phyloP scores from a whole-genome alignment of 768 basidiomycete species.

The Phlegmacium glaucopus region DNA sequence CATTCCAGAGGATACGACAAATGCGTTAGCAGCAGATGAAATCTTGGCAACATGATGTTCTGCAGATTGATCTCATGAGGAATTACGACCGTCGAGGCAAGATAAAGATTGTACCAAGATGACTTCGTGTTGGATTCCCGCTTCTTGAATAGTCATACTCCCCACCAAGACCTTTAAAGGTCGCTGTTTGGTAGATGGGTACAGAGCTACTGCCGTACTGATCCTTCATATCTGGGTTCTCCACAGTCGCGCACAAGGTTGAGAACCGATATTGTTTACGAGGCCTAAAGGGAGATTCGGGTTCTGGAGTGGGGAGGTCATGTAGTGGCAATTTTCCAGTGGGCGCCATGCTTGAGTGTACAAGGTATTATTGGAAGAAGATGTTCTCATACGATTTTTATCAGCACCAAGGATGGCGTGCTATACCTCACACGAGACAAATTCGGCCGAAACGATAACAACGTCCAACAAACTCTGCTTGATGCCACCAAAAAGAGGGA shows the following conservation, averaged over 20 bases:
- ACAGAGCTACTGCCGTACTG: conserved; percentile 93
- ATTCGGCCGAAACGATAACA: conserved; percentile 18
- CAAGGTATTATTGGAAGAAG: conserved; percentile 1
- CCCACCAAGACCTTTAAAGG: conserved; percentile 91
- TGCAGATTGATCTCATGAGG: conserved; percentile 28
- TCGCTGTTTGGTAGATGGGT: conserved; percentile 97
- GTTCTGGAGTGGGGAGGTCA: conserved; percentile 78
- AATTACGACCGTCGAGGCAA: neutral
- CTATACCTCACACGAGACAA: conserved; percentile 12
- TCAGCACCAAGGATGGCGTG: conserved; percentile 31
- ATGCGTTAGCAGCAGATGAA: conserved; percentile 86
- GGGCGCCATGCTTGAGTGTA: conserved; percentile 26
- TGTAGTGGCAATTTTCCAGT: conserved; percentile 29
- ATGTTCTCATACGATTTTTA: conserved; percentile 3
- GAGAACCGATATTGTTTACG: conserved; percentile 84
- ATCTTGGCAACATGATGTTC: conserved; percentile 98
- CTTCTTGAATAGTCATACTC: conserved; percentile 93
- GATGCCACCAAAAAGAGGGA: conserved; percentile 48
- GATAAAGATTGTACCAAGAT: conserved; percentile 61
- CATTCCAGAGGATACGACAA: conserved; percentile 96
- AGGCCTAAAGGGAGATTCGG: conserved; percentile 66
- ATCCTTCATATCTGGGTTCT: conserved; percentile 89
- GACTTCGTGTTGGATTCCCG: conserved; percentile 95
- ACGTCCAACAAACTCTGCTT: conserved; percentile 9
- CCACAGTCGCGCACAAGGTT: conserved; percentile 89